Percentiles rank a stretch among this genome's conserved stretches.
Evolutionary conservation across 306 rosid species (phyloP).

Genomic region (Vigna unguiculata): DNA sequence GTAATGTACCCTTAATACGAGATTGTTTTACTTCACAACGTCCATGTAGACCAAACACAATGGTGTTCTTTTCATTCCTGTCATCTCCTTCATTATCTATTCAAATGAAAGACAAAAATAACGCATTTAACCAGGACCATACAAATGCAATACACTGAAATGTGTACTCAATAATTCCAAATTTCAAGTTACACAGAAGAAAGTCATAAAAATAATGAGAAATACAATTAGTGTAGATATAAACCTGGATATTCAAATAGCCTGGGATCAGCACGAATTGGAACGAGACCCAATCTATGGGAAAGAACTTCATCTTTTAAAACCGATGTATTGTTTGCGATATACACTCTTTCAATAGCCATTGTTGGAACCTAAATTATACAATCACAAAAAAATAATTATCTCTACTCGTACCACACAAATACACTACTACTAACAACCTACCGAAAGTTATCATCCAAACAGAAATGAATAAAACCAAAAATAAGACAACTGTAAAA

Average conservation of each 20-base stretch:
- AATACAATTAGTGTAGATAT: conserved; percentile 35
- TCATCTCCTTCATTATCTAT: conserved; percentile 66
- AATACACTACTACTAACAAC: background rate
- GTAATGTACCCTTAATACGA: conserved; percentile 67
- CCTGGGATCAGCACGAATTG: conserved; percentile 86
- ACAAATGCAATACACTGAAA: conserved; percentile 1
- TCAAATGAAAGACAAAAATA: conserved; percentile 14
- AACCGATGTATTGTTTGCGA: conserved; percentile 84
- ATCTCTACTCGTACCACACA: conserved; percentile 16
- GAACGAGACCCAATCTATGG: conserved; percentile 96
- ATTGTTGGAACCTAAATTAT: conserved; percentile 84
- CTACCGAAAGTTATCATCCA: conserved; percentile 19
- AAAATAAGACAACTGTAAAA: conserved; percentile 12
- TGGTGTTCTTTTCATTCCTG: conserved; percentile 80
- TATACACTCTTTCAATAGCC: conserved; percentile 93
- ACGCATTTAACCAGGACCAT: conserved; percentile 25
- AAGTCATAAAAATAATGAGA: conserved; percentile 27
- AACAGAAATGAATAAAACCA: conserved; percentile 19
- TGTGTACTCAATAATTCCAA: conserved; percentile 16
- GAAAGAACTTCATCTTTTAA: conserved; percentile 94
- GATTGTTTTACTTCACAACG: conserved; percentile 51
- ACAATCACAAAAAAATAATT: conserved; percentile 19
- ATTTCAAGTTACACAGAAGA: conserved; percentile 27
- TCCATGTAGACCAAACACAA: conserved; percentile 83
- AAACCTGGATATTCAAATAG: conserved; percentile 88